Evolutionary conservation across 2,329 filamentous ascomycete species (phyloP), one percentile per base, ranked within the genome.

Genomic region (Allantophomopsis lycopodina): DNA sequence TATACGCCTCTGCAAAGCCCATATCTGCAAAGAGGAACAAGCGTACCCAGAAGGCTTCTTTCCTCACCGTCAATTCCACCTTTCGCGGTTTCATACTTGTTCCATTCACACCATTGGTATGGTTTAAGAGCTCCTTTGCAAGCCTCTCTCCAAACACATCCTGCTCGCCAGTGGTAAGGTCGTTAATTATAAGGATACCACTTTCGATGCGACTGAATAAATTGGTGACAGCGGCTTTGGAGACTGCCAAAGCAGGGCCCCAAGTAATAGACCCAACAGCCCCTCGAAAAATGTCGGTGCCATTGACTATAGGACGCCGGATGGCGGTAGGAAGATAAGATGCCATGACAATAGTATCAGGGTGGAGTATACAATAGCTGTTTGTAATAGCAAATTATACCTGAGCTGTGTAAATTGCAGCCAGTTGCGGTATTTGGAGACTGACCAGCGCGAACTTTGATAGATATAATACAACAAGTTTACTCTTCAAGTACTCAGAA

Each of bases 1-100:
- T 84, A 51, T 81, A 84, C 20, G 76, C 72, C 55, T 82, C 76
- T 11, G 79, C 73, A 46, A 85, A 83, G 2, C 80, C 80, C 77
- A 85, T 83, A 55, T 85, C 80, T 31, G 73, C 76, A 51, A 83
- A 82, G 20, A 85, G 58, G 35, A 79, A 66, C 38, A 83, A 57
- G 32, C 79, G 69, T 50, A 82, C 68, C 79, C 79, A 85, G 53
- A 84, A 83, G 21, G 74, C 65, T 45, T 83, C 77, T 49, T 72
- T 71, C 52, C 72, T 69, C 7, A 84, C 68, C 11, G 68, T 63
- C 28, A 84, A 58, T 48, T 76, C 69, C 3, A 74, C 66, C 5
- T 60, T 56, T 2, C 63, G 64, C 39, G 51, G 59, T 42, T 46
- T 66, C 30, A 62, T 60, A 17, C 64, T 65, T 13, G 53, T 45